Evolutionary conservation across 352 stramenopile genomes (phyloP), one percentile per base, ranked within the genome.

Genomic region (Phytophthora cryptogea): DNA sequence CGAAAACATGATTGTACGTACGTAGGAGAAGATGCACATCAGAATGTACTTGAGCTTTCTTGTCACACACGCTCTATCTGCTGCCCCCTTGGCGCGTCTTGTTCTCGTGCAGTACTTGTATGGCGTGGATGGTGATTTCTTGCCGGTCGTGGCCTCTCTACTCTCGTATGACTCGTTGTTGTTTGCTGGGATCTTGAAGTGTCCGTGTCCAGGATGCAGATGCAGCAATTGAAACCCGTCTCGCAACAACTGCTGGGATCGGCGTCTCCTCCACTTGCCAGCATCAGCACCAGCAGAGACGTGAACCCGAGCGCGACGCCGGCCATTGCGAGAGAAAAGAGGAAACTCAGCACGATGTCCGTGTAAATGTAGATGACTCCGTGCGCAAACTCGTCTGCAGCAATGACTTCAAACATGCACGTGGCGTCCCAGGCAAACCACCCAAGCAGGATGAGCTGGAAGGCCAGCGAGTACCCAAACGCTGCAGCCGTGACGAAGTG

Each of bases 321-420:
- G 8, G 47, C 59, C 20, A 63, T 32, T 1, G 63, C 62, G 11
- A 69, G 36, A 10, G 59, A 63, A 41, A 76, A 64, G 8, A 72
- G 51, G 49, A 72, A 36, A 39, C 68, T 64, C 32, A 80, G 45
- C 23, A 83, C 66, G 46, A 80, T 74, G 56, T 83, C 74, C 0
- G 70, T 83, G 58, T 80, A 83, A 27, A 83, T 77, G 55, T 80
- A 80, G 52, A 83, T 76, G 17, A 76, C 72, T 35, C 74, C 70
- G 49, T 74, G 58, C 40, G 74, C 72, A 53, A 68, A 78, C 50
- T 83, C 74, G 54, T 80, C 68, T 1, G 66, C 70, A 4, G 70
- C 70, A 45, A 84, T 59, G 16, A 78, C 66, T 28, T 68, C 51
- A 36, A 78, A 76, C 67, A 84, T 81, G 46, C 35, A 68, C 16